Evolutionary conservation across 2,329 filamentous ascomycete genomes (phyloP).

Genomic region (Diaporthe sp.): DNA sequence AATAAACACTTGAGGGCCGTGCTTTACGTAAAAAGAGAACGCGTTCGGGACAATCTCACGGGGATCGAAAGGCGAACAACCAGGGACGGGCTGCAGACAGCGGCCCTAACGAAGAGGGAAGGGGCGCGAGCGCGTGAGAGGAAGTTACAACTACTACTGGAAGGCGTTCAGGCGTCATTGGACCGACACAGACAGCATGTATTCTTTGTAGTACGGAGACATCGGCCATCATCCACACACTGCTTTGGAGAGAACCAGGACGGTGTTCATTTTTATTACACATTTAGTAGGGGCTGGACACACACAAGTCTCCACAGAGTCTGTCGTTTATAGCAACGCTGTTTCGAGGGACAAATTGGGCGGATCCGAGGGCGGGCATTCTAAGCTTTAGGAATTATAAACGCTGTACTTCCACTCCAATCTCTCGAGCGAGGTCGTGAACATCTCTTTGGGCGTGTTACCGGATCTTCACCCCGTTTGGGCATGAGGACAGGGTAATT

Average conservation of each 20-base stretch:
- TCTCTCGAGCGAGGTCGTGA: background rate
- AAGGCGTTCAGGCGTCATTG: slow-evolving; percentile 41
- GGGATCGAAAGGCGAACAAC: background rate
- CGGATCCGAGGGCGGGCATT: slow-evolving; percentile 20
- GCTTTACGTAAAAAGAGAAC: background rate
- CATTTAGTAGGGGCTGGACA: slow-evolving; percentile 25
- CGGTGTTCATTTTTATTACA: background rate
- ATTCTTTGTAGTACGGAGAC: slow-evolving; percentile 31
- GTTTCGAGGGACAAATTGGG: slow-evolving; percentile 24
- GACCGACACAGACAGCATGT: slow-evolving; percentile 37
- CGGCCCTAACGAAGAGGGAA: background rate
- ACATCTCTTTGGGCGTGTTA: background rate
- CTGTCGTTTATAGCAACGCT: slow-evolving; percentile 40
- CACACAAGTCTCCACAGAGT: slow-evolving; percentile 28
- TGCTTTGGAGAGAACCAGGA: slow-evolving; percentile 16
- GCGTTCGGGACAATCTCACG: background rate
- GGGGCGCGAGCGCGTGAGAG: background rate
- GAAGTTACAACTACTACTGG: slow-evolving; percentile 25
- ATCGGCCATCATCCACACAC: slow-evolving; percentile 10
- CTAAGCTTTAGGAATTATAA: slow-evolving; percentile 30
- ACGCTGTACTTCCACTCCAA: slow-evolving; percentile 10
- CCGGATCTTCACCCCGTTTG: background rate
- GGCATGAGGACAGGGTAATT: background rate
- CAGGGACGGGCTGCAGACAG: background rate
- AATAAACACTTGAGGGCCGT: slow-evolving; percentile 69